Evolutionary conservation across 2,329 filamentous ascomycete species (phyloP).

Genomic region (Colletotrichum neosansevieriae): DNA sequence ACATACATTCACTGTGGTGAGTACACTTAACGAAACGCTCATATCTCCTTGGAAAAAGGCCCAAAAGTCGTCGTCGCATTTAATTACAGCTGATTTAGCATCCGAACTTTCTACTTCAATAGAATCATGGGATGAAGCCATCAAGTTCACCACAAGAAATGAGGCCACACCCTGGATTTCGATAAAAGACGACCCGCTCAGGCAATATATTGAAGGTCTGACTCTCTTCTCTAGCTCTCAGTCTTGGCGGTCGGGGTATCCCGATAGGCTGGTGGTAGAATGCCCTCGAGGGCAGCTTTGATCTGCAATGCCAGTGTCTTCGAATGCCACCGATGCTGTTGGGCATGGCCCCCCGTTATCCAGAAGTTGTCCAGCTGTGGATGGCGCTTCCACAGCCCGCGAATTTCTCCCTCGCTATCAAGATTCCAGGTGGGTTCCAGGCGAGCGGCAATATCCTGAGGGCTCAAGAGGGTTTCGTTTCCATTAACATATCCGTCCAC

Average conservation of each 20-base stretch:
- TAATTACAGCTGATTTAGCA: too few relatives aligned
- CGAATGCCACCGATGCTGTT: constrained; percentile 51
- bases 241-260: neutral
- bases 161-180: too few relatives aligned
- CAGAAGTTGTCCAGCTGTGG: constrained; percentile 49
- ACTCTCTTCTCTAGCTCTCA: neutral
- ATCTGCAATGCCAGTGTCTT: constrained; percentile 49
- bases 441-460: constrained; percentile 45
- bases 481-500: too few relatives aligned
- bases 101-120: too few relatives aligned
- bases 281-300: constrained; percentile 49
- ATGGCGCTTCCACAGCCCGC: constrained; percentile 54
- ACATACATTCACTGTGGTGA: too few relatives aligned
- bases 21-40: too few relatives aligned
- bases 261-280: constrained; percentile 45
- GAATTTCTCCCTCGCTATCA: constrained; percentile 56
- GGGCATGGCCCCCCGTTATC: constrained; percentile 49
- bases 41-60: too few relatives aligned
- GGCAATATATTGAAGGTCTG: too few relatives aligned
- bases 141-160: too few relatives aligned
- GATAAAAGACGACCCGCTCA: too few relatives aligned
- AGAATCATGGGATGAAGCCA: too few relatives aligned
- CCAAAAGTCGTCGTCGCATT: too few relatives aligned
- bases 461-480: neutral
- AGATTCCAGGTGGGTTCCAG: constrained; percentile 56